Conservation (phyloP, 768 basidiomycete genomes). For the Pleurotus tuoliensis region DNA sequence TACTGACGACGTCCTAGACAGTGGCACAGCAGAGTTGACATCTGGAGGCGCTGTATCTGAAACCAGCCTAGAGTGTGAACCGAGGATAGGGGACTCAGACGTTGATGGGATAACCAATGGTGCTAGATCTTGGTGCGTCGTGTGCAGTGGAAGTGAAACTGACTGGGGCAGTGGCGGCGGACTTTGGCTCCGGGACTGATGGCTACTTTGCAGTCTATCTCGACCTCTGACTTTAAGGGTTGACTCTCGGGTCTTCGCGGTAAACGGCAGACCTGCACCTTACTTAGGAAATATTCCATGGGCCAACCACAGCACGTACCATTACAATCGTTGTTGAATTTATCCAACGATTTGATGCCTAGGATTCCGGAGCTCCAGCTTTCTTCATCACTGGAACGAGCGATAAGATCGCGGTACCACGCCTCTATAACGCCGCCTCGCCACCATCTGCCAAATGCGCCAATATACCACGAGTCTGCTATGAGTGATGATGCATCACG, state of each 20-base stretch:
- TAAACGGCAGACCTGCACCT: slow-evolving; percentile 44
- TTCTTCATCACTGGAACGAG: slow-evolving; percentile 63
- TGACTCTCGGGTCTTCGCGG: slow-evolving; percentile 45
- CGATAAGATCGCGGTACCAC: slow-evolving; percentile 72
- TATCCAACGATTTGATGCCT: slow-evolving; percentile 69
- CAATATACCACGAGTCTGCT: slow-evolving; percentile 85
- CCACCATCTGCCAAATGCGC: slow-evolving; percentile 92
- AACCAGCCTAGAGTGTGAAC: slow-evolving; percentile 21
- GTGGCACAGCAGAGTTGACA: slow-evolving; percentile 19
- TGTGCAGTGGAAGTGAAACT: slow-evolving; percentile 72
- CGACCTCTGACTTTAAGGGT: slow-evolving; percentile 58
- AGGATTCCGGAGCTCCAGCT: slow-evolving; percentile 77
- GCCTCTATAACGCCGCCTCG: slow-evolving; percentile 74
- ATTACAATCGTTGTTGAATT: slow-evolving; percentile 54
- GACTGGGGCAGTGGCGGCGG: slow-evolving; percentile 86
- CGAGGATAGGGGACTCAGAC: slow-evolving; percentile 14
- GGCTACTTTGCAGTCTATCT: slow-evolving; percentile 42
- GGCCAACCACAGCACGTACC: slow-evolving; percentile 37
- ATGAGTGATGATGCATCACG: slow-evolving; percentile 44
- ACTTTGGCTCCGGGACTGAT: slow-evolving; percentile 56
- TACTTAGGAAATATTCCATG: background rate
- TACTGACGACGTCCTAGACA: slow-evolving; percentile 36
- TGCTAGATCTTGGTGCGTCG: slow-evolving; percentile 30
- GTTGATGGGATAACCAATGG: slow-evolving; percentile 18
- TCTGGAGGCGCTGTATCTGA: slow-evolving; percentile 14